These are phyloP conservation scores for Fusarium humuli DNA, from an alignment of 2,329 filamentous ascomycete species.

Conservation along the genomic window DNA sequence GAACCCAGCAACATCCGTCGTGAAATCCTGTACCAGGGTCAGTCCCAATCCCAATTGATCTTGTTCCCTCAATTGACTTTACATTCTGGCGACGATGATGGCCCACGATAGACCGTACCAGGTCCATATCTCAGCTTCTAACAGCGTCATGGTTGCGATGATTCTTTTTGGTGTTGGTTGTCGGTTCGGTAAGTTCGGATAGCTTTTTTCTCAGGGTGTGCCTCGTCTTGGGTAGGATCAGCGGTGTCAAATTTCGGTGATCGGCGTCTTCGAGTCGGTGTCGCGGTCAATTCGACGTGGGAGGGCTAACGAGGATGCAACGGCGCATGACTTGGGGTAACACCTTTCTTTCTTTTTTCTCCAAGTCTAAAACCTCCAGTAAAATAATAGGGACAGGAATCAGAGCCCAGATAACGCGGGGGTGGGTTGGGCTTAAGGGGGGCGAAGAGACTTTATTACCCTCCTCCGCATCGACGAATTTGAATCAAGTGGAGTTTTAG, in stretches of 20 bases:
- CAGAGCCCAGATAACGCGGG: constrained; percentile 31
- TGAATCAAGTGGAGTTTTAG: constrained; percentile 15
- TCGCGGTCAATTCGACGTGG: constrained; percentile 19
- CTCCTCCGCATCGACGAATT: constrained; percentile 12
- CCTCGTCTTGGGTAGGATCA: constrained; percentile 6
- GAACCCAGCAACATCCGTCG: constrained; percentile 57
- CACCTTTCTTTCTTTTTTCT: background rate
- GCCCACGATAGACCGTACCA: constrained; percentile 58
- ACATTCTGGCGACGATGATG: constrained; percentile 56
- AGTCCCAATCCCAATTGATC: background rate
- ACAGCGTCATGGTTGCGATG: constrained; percentile 45
- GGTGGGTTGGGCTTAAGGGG: constrained; percentile 28
- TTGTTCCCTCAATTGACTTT: constrained; percentile 32
- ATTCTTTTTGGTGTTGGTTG: background rate
- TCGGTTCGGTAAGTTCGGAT: background rate
- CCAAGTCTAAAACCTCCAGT: background rate
- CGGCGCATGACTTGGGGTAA: constrained; percentile 28
- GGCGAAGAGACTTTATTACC: constrained; percentile 24
- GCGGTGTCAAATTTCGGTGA: constrained; percentile 1
- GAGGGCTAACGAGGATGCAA: constrained; percentile 25
- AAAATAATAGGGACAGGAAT: background rate
- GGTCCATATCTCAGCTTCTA: constrained; percentile 57
- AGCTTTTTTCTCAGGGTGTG: background rate
- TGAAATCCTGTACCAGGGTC: constrained; percentile 48
- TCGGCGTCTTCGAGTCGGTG: constrained; percentile 11